Conservation (phyloP, 2,329 filamentous ascomycete genomes). For the Pestalotiopsis sp. region DNA sequence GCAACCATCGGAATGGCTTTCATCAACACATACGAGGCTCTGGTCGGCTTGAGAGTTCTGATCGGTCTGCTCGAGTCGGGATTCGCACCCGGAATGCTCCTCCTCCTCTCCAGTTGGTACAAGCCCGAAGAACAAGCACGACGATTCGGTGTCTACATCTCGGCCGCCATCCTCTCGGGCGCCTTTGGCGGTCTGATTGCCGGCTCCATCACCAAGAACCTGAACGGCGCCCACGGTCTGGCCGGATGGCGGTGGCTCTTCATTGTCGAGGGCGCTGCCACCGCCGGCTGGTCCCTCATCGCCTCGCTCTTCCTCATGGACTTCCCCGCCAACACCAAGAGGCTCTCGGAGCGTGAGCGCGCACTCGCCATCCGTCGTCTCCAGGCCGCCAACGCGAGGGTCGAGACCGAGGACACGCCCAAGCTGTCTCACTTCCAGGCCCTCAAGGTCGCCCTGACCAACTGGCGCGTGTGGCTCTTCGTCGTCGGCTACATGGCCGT, state of each 20-base stretch:
- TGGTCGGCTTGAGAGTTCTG: slow-evolving; percentile 42
- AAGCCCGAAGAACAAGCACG: slow-evolving; percentile 33
- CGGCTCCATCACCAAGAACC: slow-evolving; percentile 56
- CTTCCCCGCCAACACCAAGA: slow-evolving; percentile 11
- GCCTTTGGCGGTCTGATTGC: slow-evolving; percentile 67
- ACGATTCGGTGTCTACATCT: slow-evolving; percentile 67
- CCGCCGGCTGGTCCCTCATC: slow-evolving; percentile 49
- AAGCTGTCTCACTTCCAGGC: slow-evolving; percentile 34
- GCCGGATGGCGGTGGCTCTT: slow-evolving; percentile 58
- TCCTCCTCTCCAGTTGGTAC: slow-evolving; percentile 72
- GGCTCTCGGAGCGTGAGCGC: slow-evolving; percentile 7
- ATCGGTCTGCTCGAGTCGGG: slow-evolving; percentile 63
- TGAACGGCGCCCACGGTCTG: slow-evolving; percentile 54
- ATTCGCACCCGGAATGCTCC: slow-evolving; percentile 60
- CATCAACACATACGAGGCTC: slow-evolving; percentile 25
- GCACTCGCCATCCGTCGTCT: slow-evolving; percentile 38
- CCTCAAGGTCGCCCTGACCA: slow-evolving; percentile 33
- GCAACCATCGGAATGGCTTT: slow-evolving; percentile 32
- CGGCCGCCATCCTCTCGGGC: slow-evolving; percentile 69
- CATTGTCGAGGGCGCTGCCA: slow-evolving; percentile 66
- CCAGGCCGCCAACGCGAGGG: slow-evolving; percentile 51
- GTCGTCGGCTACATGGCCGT: slow-evolving; percentile 45
- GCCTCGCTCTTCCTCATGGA: slow-evolving; percentile 42
- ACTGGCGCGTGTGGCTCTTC: slow-evolving; percentile 43
- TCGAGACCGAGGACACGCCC: slow-evolving; percentile 66